A percentile compares a stretch with the other conserved stretches of the same genome.
These are phyloP conservation scores for Ciborinia camelliae DNA, from an alignment of 2,329 filamentous ascomycete genomes.

Conservation along the genomic window DNA sequence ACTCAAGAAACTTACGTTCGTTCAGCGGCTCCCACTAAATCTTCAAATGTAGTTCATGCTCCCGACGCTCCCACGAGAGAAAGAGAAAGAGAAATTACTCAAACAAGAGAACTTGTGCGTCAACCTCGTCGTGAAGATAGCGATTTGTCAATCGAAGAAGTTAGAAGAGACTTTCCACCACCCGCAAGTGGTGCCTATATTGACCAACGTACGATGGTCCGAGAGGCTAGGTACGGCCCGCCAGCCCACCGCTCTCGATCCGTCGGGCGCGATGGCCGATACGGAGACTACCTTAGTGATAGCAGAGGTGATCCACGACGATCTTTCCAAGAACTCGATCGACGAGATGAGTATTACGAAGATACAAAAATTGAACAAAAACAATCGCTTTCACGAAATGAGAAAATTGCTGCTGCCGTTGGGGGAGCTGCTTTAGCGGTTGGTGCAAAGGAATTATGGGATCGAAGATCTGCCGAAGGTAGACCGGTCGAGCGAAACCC, in stretches of 20 bases:
- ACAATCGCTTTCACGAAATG: slow-evolving; percentile 57
- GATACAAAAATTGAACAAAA: slow-evolving; percentile 54
- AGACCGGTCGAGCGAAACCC: slow-evolving; percentile 54
- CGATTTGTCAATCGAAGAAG: slow-evolving; percentile 73
- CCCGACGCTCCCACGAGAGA: slow-evolving; percentile 28
- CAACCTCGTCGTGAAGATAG: slow-evolving; percentile 65
- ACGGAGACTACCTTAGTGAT: slow-evolving; percentile 54
- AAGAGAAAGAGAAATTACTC: slow-evolving; percentile 26
- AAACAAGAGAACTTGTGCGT: slow-evolving; percentile 55
- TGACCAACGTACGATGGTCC: slow-evolving; percentile 29
- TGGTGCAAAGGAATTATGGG: slow-evolving; percentile 63
- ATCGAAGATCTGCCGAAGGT: slow-evolving; percentile 53
- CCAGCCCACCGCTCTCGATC: slow-evolving; percentile 59
- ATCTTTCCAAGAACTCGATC: slow-evolving; percentile 45
- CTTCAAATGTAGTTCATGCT: slow-evolving; percentile 27
- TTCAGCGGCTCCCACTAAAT: slow-evolving; percentile 24
- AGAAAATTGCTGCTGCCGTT: slow-evolving; percentile 65
- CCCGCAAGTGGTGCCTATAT: slow-evolving; percentile 37
- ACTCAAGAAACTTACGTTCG: slow-evolving; percentile 38
- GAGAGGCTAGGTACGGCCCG: slow-evolving; percentile 38
- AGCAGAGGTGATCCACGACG: slow-evolving; percentile 43
- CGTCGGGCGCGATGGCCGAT: slow-evolving; percentile 57
- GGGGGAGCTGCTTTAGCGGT: slow-evolving; percentile 62
- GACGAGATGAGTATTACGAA: slow-evolving; percentile 47
- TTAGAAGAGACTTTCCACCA: slow-evolving; percentile 79